Evolutionary conservation across 345 rosid species (phyloP).

Genomic region (Boechera divaricarpa): DNA sequence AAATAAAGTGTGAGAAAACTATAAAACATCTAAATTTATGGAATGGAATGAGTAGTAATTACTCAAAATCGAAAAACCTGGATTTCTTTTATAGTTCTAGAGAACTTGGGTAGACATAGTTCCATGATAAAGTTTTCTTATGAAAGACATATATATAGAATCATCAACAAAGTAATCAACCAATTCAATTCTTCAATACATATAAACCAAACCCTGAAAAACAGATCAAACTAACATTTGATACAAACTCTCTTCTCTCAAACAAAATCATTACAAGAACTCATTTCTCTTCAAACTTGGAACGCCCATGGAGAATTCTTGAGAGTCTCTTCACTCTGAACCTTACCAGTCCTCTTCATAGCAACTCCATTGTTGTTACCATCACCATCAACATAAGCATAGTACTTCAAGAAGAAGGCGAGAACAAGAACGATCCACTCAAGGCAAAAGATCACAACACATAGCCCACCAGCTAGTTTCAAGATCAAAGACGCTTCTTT

Average conservation of each 20-base stretch:
- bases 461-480: conserved; percentile 81
- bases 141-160: neutral
- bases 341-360: conserved; percentile 64
- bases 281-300: conserved; percentile 56
- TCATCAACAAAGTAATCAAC: neutral
- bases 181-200: neutral
- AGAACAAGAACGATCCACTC: conserved; percentile 91
- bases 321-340: conserved; percentile 76
- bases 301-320: conserved; percentile 88
- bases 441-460: conserved; percentile 70
- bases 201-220: neutral
- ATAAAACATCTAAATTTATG: neutral
- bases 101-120: neutral
- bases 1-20: too few species aligned
- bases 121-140: neutral
- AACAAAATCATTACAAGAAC: conserved; percentile 16
- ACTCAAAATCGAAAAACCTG: too few species aligned
- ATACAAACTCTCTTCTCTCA: conserved; percentile 10
- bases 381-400: conserved; percentile 65
- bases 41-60: neutral
- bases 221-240: conserved; percentile 38
- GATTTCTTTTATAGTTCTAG: too few species aligned
- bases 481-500: conserved; percentile 81
- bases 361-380: conserved; percentile 38
- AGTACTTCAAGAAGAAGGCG: conserved; percentile 88